Conservation (phyloP, 495 filamentous ascomycete species). For the Hypomontagnella submonticulosa region DNA sequence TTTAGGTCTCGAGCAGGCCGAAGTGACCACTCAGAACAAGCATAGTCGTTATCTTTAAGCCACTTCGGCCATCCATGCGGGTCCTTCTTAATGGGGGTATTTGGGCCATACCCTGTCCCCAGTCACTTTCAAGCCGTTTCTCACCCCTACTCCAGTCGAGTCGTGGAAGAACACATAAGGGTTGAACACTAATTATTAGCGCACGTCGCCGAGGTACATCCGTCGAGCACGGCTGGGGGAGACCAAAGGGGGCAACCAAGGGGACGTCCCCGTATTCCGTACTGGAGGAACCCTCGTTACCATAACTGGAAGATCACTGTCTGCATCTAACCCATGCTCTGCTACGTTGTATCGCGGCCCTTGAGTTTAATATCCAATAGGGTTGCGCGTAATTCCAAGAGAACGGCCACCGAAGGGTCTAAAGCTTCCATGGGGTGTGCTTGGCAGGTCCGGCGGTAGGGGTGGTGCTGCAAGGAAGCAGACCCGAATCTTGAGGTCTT, state of each 20-base stretch:
- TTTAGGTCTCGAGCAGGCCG: conserved; percentile 29
- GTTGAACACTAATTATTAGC: conserved; percentile 11
- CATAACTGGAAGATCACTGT: conserved; percentile 37
- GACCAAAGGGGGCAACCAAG: background rate
- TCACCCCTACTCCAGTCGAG: conserved; percentile 10
- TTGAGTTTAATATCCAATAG: conserved; percentile 24
- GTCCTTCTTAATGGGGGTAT: conserved; percentile 21
- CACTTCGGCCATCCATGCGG: conserved; percentile 23
- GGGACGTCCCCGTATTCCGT: background rate
- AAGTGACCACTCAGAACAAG: conserved; percentile 27
- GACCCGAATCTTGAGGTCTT: conserved; percentile 29
- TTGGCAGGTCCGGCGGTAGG: conserved; percentile 19
- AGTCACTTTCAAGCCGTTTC: background rate
- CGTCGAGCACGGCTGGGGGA: conserved; percentile 37
- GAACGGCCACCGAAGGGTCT: conserved; percentile 11
- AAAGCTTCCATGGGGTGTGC: background rate
- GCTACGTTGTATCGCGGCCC: conserved; percentile 38
- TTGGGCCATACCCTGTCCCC: conserved; percentile 9
- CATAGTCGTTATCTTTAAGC: conserved; percentile 33
- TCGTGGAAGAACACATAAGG: conserved; percentile 16
- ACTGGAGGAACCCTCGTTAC: conserved; percentile 1
- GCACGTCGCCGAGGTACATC: conserved; percentile 40
- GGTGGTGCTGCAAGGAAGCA: conserved; percentile 36
- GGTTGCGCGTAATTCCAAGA: conserved; percentile 18
- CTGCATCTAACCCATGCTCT: conserved; percentile 19